Base-by-base conservation (phyloP, 352 stramenopile species). In the Phytophthora melonis region DNA sequence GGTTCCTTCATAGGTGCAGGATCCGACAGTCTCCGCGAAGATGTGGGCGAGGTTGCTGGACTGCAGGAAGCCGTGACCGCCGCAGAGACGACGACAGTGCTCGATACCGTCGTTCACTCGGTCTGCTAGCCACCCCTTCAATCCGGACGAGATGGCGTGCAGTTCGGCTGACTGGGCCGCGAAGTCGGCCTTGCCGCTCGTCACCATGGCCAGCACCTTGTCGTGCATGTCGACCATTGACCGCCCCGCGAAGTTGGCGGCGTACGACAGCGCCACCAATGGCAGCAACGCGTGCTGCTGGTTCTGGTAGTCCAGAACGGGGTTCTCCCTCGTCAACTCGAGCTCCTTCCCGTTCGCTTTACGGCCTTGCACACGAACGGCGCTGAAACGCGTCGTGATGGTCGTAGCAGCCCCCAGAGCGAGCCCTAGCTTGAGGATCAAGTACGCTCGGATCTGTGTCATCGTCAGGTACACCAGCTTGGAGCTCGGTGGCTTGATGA, bases 391-490 rank as follows among this genome's bases (percentile, higher is more conserved):
- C 10, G 77, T 83, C 11, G 79, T 79, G 72, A 88, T 86, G 3
- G 78, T 78, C 9, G 77, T 78, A 1, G 71, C 77, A 36, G 62
- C 62, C 3, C 62, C 62, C 18, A 70, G 32, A 36, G 39, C 63
- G n/a, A 70, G 58, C 3, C 63, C 52, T n/a, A 70, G 54, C 27
- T 70, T 70, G 8, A 70, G 55, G 41, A 70, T 70, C 41, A 70
- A 63, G 41, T 70, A 68, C 34, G 79, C 75, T 14, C 81, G 77
- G 23, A 86, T 78, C 3, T 77, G 58, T 9, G 82, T 75, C 79
- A 86, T 87, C 4, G 81, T 88, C 3, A 88, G 55, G 58, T 88
- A 89, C 64, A 86, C 78, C 27, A 90, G 68, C 67, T 88, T 87
- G 72, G 88, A 82, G 63, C 74, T 86, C 72, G 82, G 77, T 4